phyloP scores from a whole-genome alignment of 2,329 filamentous ascomycete species.

The Byssothecium circinans region DNA sequence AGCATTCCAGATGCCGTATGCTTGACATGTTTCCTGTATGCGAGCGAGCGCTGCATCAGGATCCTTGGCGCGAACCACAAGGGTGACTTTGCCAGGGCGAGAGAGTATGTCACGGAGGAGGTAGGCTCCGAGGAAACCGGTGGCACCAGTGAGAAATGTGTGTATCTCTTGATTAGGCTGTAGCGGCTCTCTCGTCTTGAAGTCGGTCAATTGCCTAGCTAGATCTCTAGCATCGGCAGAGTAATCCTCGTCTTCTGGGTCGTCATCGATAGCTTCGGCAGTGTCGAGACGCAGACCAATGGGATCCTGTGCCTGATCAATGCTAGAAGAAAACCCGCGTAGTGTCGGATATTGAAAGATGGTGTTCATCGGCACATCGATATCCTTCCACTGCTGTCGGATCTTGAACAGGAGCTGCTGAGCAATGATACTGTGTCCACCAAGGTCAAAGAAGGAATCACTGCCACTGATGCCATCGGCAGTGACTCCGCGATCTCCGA shows the following conservation, averaged over 20 bases:
- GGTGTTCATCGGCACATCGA: slow-evolving; percentile 68
- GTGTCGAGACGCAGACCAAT: slow-evolving; percentile 50
- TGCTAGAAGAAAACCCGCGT: slow-evolving; percentile 56
- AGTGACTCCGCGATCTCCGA: slow-evolving; percentile 61
- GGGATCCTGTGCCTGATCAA: slow-evolving; percentile 54
- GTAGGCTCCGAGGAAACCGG: slow-evolving; percentile 85
- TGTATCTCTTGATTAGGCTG: slow-evolving; percentile 52
- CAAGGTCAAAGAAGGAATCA: slow-evolving; percentile 74
- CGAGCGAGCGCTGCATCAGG: slow-evolving; percentile 63
- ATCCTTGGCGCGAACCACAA: slow-evolving; percentile 73
- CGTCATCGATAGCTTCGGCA: slow-evolving; percentile 45
- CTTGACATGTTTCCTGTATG: slow-evolving; percentile 67
- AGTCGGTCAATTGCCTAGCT: slow-evolving; percentile 48
- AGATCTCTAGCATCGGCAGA: slow-evolving; percentile 57
- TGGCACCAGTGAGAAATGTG: slow-evolving; percentile 84
- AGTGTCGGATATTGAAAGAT: slow-evolving; percentile 71
- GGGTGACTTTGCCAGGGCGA: slow-evolving; percentile 67
- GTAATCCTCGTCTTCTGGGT: slow-evolving; percentile 56
- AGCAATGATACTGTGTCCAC: slow-evolving; percentile 78
- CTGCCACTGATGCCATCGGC: slow-evolving; percentile 66
- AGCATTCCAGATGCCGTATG: slow-evolving; percentile 78
- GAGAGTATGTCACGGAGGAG: slow-evolving; percentile 74
- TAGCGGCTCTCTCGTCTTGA: slow-evolving; percentile 46
- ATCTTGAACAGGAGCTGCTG: slow-evolving; percentile 78
- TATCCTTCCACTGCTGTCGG: slow-evolving; percentile 61